Evolutionary conservation across 2,329 filamentous ascomycete species (phyloP), one percentile per base, ranked within the genome.

Genomic region (Cadophora gregata): DNA sequence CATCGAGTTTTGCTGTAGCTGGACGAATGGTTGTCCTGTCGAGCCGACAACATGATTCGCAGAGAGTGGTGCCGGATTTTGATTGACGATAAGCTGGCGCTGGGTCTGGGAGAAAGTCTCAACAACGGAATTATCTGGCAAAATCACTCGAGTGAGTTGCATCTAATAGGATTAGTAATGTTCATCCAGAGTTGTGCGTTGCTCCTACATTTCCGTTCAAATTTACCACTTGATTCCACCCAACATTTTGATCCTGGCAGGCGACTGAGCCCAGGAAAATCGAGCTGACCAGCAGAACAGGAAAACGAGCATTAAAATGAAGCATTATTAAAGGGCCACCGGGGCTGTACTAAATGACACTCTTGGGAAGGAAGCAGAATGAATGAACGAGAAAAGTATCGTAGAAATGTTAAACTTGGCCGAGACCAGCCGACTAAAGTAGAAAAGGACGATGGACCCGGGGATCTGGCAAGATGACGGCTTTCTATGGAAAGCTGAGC

Each of bases 61-160:
- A 3, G 63, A 47, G 2, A 70, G 59, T 7, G 68, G 61, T 24
- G 25, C 42, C 8, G 65, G 53, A 47, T 67, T 70, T 59, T 70
- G 68, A 42, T 67, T 68, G 12, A 70, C 63, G 29, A 70, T 51
- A 42, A 70, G 31, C 58, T 70, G 68, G 19, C 59, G 65, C 62
- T 70, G 68, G 5, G 63, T 64, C 55, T 70, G 68, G 27, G 68
- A 70, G 51, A 64, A 70, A 7, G 68, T 68, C 50, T 70, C 68
- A 58, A 70, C 67, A 29, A 62, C 65, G n/a, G 68, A 70, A 27
- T 60, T 58, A 31, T 70, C 68, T 9, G 68, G 68, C n/a, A 70
- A 66, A 4, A 38, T 61, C 33, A 70, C 47, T 8, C 61, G 63
- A 33, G 65, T 69, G 5, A 69, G 38, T 62, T 63, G 55, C 67